phyloP scores from a whole-genome alignment of 495 filamentous ascomycete genomes.

The Hypoxylon crocopeplum region DNA sequence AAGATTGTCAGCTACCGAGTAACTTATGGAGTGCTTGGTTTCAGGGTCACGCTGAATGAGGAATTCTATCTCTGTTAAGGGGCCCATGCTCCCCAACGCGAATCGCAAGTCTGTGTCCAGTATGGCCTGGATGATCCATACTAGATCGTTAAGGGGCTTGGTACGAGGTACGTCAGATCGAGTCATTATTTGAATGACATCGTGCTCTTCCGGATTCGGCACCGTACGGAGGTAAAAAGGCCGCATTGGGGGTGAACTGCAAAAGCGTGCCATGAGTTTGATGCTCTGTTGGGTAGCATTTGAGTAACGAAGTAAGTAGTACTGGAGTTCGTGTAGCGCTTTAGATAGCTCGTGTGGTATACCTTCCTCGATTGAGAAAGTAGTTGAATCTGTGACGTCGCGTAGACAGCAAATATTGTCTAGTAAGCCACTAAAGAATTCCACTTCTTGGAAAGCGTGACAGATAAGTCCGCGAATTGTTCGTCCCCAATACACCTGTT shows the following conservation, averaged over 20 bases:
- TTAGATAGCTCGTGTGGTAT: neutral
- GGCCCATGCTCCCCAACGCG: neutral
- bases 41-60: neutral
- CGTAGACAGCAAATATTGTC: neutral
- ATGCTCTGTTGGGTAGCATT: no score
- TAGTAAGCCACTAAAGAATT: neutral
- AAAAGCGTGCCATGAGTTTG: no score
- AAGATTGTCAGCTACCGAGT: neutral
- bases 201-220: neutral
- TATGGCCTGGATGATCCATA: neutral
- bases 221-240: neutral
- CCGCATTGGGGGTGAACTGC: no score
- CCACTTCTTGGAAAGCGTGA: neutral
- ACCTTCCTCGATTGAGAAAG: neutral
- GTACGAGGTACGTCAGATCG: neutral
- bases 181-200: neutral
- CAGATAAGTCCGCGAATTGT: neutral
- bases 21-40: neutral
- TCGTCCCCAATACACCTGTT: neutral
- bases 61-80: conserved; percentile 2
- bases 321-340: no score
- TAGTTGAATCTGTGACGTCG: no score
- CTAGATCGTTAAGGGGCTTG: neutral
- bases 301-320: no score
- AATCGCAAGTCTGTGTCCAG: neutral